phyloP scores from a whole-genome alignment of 352 stramenopile genomes.

The Globisporangium ultimum region DNA sequence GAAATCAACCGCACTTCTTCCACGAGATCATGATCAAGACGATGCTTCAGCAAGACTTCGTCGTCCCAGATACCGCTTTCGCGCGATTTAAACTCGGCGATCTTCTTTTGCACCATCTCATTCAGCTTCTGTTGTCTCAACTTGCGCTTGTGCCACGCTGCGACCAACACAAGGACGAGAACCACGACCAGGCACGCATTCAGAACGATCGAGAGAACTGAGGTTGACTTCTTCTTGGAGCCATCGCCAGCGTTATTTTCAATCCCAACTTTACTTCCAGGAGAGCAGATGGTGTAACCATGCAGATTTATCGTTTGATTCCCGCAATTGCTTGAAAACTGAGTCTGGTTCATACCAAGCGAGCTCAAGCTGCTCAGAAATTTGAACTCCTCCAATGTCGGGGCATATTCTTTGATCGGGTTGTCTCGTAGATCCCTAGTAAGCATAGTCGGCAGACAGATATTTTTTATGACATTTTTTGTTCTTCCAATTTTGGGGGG shows the following conservation, averaged over 20 bases:
- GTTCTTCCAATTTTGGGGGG: too few species aligned
- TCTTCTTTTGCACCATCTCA: background rate
- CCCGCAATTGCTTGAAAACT: constrained; percentile 4
- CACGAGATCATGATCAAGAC: constrained; percentile 4
- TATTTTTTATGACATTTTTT: too few species aligned
- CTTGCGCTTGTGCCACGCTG: constrained; percentile 13
- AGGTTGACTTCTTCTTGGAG: background rate
- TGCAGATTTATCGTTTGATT: background rate
- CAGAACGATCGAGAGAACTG: background rate
- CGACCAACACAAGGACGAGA: constrained; percentile 4
- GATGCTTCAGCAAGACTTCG: constrained; percentile 12
- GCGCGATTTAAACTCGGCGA: background rate
- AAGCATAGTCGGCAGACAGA: background rate
- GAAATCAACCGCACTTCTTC: constrained; percentile 6
- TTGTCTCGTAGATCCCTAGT: constrained; percentile 7
- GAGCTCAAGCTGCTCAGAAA: constrained; percentile 5
- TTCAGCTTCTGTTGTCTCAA: background rate
- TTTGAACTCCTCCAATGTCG: constrained; percentile 6
- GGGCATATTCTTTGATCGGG: constrained; percentile 8
- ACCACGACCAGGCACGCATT: constrained; percentile 6
- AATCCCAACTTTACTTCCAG: background rate
- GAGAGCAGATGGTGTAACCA: background rate
- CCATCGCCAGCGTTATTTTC: background rate
- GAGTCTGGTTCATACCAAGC: constrained; percentile 4
- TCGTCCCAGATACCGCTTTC: constrained; percentile 10